Conservation (phyloP, 495 filamentous ascomycete genomes). For the Penicillium taxi region DNA sequence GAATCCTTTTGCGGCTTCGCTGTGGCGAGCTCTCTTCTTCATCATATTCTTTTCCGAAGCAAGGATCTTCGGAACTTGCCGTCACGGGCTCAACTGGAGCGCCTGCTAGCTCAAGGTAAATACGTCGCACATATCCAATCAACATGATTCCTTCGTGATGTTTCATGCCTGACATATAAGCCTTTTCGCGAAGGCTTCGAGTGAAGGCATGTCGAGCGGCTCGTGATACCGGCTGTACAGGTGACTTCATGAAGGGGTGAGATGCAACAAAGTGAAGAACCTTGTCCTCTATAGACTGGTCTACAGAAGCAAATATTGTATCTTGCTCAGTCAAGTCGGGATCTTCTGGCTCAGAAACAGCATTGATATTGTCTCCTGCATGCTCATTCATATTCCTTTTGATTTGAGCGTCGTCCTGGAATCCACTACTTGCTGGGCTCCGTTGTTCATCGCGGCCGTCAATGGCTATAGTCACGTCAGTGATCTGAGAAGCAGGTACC, state of each 20-base stretch:
- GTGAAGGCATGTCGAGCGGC: slow-evolving; percentile 18
- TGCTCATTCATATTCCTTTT: too few relatives aligned
- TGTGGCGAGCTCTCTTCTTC: not conserved
- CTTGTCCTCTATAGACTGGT: slow-evolving; percentile 1
- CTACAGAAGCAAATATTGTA: slow-evolving; percentile 14
- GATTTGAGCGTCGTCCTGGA: too few relatives aligned
- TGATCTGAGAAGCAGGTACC: too few relatives aligned
- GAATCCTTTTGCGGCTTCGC: slow-evolving; percentile 3
- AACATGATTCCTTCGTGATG: slow-evolving; percentile 4
- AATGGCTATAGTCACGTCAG: too few relatives aligned
- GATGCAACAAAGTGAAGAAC: slow-evolving; percentile 15
- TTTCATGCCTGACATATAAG: slow-evolving; percentile 9
- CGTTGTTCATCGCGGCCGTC: too few relatives aligned
- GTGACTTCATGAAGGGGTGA: slow-evolving; percentile 17
- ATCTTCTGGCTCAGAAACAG: not conserved
- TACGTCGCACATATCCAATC: slow-evolving; percentile 15
- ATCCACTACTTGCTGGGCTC: too few relatives aligned
- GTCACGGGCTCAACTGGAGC: not conserved
- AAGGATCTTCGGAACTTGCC: slow-evolving; percentile 1
- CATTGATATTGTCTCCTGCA: too few relatives aligned
- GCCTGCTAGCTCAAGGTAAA: slow-evolving; percentile 13
- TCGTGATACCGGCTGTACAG: slow-evolving; percentile 9
- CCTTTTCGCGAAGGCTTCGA: slow-evolving; percentile 10
- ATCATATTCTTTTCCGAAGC: slow-evolving; percentile 22
- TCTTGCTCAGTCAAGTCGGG: slow-evolving; percentile 8